phyloP scores from a whole-genome alignment of 352 stramenopile genomes.

The Phytophthora vignae region DNA sequence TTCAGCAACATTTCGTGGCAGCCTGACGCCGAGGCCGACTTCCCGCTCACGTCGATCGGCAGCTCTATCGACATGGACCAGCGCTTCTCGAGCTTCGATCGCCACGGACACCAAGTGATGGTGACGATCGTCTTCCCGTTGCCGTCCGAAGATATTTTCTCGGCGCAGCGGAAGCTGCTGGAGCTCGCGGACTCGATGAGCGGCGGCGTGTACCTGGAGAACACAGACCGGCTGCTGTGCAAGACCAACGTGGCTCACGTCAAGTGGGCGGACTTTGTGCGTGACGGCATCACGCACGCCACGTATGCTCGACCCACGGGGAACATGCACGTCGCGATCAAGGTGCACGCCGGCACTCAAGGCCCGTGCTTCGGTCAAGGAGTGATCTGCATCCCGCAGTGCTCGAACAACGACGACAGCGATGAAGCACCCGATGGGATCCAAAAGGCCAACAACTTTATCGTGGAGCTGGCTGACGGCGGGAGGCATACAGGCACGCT shows the following conservation, averaged over 20 bases:
- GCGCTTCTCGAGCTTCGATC: slow-evolving; percentile 42
- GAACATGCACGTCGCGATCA: slow-evolving; percentile 78
- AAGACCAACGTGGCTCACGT: slow-evolving; percentile 60
- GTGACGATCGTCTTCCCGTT: slow-evolving; percentile 83
- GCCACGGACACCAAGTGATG: slow-evolving; percentile 49
- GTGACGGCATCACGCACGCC: slow-evolving; percentile 59
- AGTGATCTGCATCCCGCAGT: slow-evolving; percentile 65
- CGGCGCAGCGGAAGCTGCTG: slow-evolving; percentile 82
- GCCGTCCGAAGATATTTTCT: slow-evolving; percentile 86
- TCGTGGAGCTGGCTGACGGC: slow-evolving; percentile 60
- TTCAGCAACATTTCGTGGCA: slow-evolving; percentile 66
- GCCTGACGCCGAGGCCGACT: slow-evolving; percentile 24
- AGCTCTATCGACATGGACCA: slow-evolving; percentile 34
- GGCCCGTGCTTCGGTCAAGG: slow-evolving; percentile 69
- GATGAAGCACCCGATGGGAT: slow-evolving; percentile 29
- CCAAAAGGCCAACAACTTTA: slow-evolving; percentile 50
- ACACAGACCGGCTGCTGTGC: slow-evolving; percentile 45
- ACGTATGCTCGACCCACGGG: slow-evolving; percentile 64
- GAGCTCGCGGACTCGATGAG: slow-evolving; percentile 77
- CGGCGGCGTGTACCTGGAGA: slow-evolving; percentile 65
- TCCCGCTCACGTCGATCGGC: slow-evolving; percentile 20
- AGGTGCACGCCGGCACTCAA: slow-evolving; percentile 62
- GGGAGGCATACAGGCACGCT: slow-evolving; percentile 67
- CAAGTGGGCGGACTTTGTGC: slow-evolving; percentile 59
- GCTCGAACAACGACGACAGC: slow-evolving; percentile 26